Conservation (phyloP, 768 basidiomycete species). For the Crucibulum laeve region DNA sequence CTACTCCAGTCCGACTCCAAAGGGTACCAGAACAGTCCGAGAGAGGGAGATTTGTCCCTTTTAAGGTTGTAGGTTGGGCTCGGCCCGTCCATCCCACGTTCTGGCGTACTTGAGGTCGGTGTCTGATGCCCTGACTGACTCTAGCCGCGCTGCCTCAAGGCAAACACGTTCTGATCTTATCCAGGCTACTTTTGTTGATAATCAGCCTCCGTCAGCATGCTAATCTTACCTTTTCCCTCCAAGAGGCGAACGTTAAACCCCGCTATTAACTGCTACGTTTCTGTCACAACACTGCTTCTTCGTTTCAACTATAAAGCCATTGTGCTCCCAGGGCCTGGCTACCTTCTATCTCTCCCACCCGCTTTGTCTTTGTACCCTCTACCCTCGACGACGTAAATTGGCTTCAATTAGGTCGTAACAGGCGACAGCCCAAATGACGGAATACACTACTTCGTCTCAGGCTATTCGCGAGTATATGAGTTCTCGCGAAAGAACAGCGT, state of each 20-base stretch:
- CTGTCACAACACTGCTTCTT: slow-evolving; percentile 20
- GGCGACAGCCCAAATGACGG: slow-evolving; percentile 45
- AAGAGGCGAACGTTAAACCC: slow-evolving; percentile 22
- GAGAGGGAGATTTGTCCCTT: too few species aligned
- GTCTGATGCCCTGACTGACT: slow-evolving; percentile 2
- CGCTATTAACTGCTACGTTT: slow-evolving; percentile 22
- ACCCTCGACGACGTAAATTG: slow-evolving; percentile 8
- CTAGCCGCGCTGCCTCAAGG: slow-evolving; percentile 32
- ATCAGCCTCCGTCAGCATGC: slow-evolving; percentile 27
- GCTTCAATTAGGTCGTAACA: slow-evolving; percentile 4
- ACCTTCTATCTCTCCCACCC: slow-evolving; percentile 19
- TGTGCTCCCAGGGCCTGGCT: slow-evolving; percentile 18
- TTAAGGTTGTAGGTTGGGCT: neutral
- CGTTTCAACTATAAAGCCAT: slow-evolving; percentile 30
- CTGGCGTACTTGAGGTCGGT: neutral
- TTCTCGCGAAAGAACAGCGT: slow-evolving; percentile 56
- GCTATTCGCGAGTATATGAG: slow-evolving; percentile 54
- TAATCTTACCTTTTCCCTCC: slow-evolving; percentile 17
- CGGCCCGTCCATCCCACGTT: neutral
- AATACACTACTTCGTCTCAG: slow-evolving; percentile 57
- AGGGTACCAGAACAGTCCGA: too few species aligned
- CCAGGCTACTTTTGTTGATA: slow-evolving; percentile 24
- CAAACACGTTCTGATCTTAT: slow-evolving; percentile 46
- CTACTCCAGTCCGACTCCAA: too few species aligned
- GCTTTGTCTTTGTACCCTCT: neutral